These are phyloP conservation scores for Yamadazyma membranifaciens DNA, from an alignment of 1,139 yeast species.

Conservation along the genomic window DNA sequence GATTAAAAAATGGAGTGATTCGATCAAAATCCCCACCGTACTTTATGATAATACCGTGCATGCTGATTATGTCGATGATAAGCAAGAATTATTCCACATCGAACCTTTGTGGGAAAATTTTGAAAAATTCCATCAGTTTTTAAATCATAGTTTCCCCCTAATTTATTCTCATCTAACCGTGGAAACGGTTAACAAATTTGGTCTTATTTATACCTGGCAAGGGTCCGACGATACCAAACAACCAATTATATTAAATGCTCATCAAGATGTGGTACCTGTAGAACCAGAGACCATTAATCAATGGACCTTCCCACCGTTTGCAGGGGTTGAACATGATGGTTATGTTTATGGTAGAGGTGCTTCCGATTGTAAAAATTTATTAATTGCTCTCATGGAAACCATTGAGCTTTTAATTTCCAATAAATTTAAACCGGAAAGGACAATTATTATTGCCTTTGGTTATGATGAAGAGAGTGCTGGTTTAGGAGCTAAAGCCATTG, in stretches of 20 bases:
- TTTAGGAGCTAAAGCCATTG: constrained; percentile 33
- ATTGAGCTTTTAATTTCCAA: constrained; percentile 40
- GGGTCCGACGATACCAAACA: constrained; percentile 27
- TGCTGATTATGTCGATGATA: constrained; percentile 22
- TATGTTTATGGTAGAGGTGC: constrained; percentile 47
- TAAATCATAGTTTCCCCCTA: constrained; percentile 30
- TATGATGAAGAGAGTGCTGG: constrained; percentile 51
- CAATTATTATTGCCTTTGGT: constrained; percentile 45
- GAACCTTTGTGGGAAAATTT: constrained; percentile 33
- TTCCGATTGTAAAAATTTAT: constrained; percentile 45
- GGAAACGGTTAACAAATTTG: constrained; percentile 33
- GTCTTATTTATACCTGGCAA: constrained; percentile 38
- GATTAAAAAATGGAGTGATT: constrained; percentile 46
- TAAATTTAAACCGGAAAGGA: constrained; percentile 39
- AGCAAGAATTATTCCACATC: constrained; percentile 24
- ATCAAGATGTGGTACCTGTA: constrained; percentile 54
- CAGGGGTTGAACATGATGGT: constrained; percentile 42
- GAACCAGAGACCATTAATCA: constrained; percentile 35
- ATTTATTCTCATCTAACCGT: constrained; percentile 29
- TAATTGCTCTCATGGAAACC: constrained; percentile 42
- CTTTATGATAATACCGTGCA: constrained; percentile 52
- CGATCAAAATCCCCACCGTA: constrained; percentile 64
- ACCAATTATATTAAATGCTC: constrained; percentile 48
- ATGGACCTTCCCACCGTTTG: constrained; percentile 47
- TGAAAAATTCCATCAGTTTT: constrained; percentile 26